Conservation (phyloP, 208 protist species). For the Phytomonas sp. region DNA sequence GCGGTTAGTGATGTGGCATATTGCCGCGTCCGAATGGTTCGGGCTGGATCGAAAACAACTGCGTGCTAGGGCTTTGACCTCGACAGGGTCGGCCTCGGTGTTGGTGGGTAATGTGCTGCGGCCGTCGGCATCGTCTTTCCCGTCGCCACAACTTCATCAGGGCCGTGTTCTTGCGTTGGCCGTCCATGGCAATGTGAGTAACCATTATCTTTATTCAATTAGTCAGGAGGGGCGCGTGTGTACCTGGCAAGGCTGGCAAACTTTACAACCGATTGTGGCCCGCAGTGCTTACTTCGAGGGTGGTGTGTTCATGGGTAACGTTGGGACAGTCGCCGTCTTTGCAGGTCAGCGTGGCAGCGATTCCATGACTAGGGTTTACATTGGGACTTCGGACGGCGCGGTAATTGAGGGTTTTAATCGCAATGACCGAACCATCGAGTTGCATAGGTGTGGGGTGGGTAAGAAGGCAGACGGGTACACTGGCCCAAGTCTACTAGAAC, state of each 20-base stretch:
- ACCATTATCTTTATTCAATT: conserved; percentile 59
- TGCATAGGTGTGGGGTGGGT: conserved; percentile 9
- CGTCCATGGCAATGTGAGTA: conserved; percentile 50
- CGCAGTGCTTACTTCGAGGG: conserved; percentile 26
- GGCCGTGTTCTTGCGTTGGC: conserved; percentile 36
- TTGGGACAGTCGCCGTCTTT: conserved; percentile 37
- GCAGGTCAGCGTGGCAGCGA: conserved; percentile 32
- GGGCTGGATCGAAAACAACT: conserved; percentile 21
- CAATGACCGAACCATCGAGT: conserved; percentile 40
- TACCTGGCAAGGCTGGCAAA: conserved; percentile 40
- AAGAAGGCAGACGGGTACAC: neutral
- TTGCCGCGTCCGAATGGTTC: conserved; percentile 21
- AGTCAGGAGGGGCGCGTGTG: conserved; percentile 63
- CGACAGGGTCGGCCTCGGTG: conserved; percentile 26
- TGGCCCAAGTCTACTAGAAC: neutral
- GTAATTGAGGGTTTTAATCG: conserved; percentile 42
- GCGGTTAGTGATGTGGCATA: conserved; percentile 38
- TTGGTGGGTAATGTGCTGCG: conserved; percentile 27
- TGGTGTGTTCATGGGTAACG: conserved; percentile 35
- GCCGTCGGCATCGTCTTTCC: conserved; percentile 42
- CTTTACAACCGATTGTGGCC: conserved; percentile 28
- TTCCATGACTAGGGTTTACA: conserved; percentile 54
- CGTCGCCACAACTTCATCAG: conserved; percentile 54
- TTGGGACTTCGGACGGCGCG: conserved; percentile 48
- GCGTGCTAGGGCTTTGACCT: conserved; percentile 22